Percentiles rank a stretch among this genome's conserved stretches.
phyloP scores from a whole-genome alignment of 805 yeast species.

The Candida namnaoensis region DNA sequence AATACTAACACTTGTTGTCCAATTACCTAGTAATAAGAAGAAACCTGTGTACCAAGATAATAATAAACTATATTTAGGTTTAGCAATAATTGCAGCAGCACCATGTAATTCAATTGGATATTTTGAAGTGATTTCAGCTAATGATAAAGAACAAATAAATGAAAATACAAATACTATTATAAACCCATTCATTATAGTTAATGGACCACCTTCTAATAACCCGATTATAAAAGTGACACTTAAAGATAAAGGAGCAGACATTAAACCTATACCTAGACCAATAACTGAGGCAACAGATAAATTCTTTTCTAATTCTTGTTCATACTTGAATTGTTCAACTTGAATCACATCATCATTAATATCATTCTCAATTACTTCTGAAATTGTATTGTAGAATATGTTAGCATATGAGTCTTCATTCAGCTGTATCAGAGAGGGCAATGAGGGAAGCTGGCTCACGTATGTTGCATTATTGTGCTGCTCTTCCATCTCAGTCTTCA shows the following conservation, averaged over 20 bases:
- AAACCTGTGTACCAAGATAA: conserved; percentile 78
- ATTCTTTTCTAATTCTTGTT: conserved; percentile 61
- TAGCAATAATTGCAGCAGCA: conserved; percentile 63
- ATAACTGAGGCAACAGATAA: conserved; percentile 62
- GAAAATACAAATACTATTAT: conserved; percentile 55
- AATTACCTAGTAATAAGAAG: conserved; percentile 64
- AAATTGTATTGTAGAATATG: conserved; percentile 1
- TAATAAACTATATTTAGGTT: conserved; percentile 42
- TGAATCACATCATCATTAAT: conserved; percentile 22
- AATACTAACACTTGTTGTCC: conserved; percentile 70
- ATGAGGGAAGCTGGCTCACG: no score
- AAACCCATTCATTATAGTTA: conserved; percentile 73
- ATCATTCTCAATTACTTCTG: conserved; percentile 6
- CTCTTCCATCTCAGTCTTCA: no score
- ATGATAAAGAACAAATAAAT: conserved; percentile 55
- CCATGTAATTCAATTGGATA: conserved; percentile 76
- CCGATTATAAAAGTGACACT: conserved; percentile 68
- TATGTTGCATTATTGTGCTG: no score
- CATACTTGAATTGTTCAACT: conserved; percentile 66
- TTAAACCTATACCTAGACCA: conserved; percentile 71
- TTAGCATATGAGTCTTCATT: conserved; percentile 1
- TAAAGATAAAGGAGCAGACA: conserved; percentile 78
- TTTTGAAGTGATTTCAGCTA: conserved; percentile 71
- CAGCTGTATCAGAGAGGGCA: no score
- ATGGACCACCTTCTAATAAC: conserved; percentile 68